Evolutionary conservation across 2,329 filamentous ascomycete genomes (phyloP).

Genomic region (Akanthomyces muscarius): DNA sequence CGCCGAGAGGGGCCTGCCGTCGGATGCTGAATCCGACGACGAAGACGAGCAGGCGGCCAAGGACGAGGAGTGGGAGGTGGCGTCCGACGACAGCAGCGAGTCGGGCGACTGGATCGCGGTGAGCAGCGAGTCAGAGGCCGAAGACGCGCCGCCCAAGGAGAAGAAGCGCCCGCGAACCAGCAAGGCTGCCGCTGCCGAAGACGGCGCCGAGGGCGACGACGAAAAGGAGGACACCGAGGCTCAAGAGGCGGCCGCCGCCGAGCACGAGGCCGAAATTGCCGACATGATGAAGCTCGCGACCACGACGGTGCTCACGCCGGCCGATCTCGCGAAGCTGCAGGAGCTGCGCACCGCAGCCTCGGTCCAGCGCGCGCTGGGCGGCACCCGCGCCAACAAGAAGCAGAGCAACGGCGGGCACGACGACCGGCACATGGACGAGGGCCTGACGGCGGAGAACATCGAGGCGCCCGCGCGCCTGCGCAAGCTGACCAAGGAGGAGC

Average conservation of each 20-base stretch:
- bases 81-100: conserved; percentile 57
- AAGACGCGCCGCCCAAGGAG: conserved; percentile 65
- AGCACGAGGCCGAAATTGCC: conserved; percentile 40
- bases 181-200: conserved; percentile 18
- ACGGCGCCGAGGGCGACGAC: conserved; percentile 31
- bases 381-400: conserved; percentile 42
- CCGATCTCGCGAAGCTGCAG: conserved; percentile 89
- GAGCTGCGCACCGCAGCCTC: conserved; percentile 75
- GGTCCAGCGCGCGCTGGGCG: conserved; percentile 60
- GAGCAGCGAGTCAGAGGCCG: conserved; percentile 63
- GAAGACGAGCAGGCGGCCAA: conserved; percentile 58
- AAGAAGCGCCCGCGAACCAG: conserved; percentile 37
- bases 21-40: conserved; percentile 57
- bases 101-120: conserved; percentile 94
- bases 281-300: conserved; percentile 76
- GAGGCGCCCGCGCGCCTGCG: conserved; percentile 78
- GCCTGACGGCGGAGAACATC: conserved; percentile 85
- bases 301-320: conserved; percentile 88
- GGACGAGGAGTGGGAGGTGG: conserved; percentile 58
- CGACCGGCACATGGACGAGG: conserved; percentile 74
- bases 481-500: conserved; percentile 87
- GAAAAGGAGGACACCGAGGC: conserved; percentile 16
- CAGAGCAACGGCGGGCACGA: conserved; percentile 32
- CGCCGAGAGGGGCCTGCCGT: conserved; percentile 63
- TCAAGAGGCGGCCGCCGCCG: conserved; percentile 13